A percentile compares a stretch with the other conserved stretches of the same genome.
Evolutionary conservation across 257 asterid species (phyloP).

Genomic region (Jacaranda copaia): DNA sequence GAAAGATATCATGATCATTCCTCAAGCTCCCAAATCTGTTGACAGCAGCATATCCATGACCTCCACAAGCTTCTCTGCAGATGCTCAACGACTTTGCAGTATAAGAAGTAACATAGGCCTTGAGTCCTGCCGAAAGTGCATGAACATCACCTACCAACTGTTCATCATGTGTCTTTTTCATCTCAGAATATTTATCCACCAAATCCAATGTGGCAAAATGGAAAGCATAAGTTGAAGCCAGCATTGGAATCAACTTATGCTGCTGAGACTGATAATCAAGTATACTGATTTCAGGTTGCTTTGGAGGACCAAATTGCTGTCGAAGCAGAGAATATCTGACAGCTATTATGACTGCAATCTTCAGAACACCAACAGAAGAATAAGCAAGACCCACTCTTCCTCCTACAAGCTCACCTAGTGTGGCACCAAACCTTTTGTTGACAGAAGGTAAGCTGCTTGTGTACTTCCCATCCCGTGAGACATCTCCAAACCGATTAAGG

Average conservation of each 20-base stretch:
- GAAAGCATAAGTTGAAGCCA: conserved; percentile 91
- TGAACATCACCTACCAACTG: conserved; percentile 87
- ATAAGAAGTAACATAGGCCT: conserved; percentile 91
- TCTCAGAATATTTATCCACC: conserved; percentile 78
- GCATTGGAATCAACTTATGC: conserved; percentile 97
- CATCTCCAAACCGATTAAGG: conserved; percentile 95
- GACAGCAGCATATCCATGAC: conserved; percentile 99
- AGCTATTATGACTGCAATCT: conserved; percentile 79
- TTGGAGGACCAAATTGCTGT: conserved; percentile 98
- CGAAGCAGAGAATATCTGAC: conserved; percentile 83
- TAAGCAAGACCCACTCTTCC: conserved; percentile 98
- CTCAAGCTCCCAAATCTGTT: conserved; percentile 93
- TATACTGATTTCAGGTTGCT: conserved; percentile 89
- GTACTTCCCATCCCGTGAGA: conserved; percentile 85
- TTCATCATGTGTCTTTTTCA: conserved; percentile 84
- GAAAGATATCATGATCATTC: conserved; percentile 97
- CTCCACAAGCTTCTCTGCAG: conserved; percentile 98
- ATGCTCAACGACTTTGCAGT: conserved; percentile 84
- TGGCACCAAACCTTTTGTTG: conserved; percentile 91
- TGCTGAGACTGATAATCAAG: conserved; percentile 98
- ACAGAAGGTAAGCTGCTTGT: conserved; percentile 84
- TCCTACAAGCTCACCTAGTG: conserved; percentile 97
- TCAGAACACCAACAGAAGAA: conserved; percentile 89
- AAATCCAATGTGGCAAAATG: conserved; percentile 82
- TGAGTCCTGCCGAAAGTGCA: conserved; percentile 92